Evolutionary conservation across 164 flowering plant species (phyloP).

Genomic region (Annona squamosa): DNA sequence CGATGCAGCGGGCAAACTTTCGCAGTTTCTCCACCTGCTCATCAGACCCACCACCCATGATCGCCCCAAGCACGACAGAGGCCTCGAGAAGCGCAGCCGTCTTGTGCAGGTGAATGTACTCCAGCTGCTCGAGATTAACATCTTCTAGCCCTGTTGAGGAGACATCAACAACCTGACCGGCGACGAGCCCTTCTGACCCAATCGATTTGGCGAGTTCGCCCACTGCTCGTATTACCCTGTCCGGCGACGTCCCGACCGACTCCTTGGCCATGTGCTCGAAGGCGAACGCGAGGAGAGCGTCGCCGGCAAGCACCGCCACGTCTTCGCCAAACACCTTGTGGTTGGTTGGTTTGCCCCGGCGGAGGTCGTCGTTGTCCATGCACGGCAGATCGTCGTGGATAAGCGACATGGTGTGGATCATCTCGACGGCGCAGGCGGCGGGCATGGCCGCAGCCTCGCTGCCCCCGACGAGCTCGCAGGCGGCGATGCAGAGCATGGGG

Average conservation of each 20-base stretch:
- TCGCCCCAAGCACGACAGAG: conserved; percentile 65
- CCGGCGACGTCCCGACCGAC: conserved; percentile 38
- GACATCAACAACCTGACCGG: conserved; percentile 73
- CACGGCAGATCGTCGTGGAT: conserved; percentile 82
- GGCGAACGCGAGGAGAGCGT: conserved; percentile 58
- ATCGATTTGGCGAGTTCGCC: conserved; percentile 53
- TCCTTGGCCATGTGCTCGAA: conserved; percentile 57
- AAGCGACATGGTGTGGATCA: conserved; percentile 83
- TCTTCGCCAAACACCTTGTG: conserved; percentile 71
- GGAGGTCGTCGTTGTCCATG: conserved; percentile 75
- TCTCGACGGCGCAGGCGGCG: conserved; percentile 69
- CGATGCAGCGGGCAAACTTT: conserved; percentile 49
- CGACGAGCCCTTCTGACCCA: conserved; percentile 67
- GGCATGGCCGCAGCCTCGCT: conserved; percentile 49
- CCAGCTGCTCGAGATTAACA: conserved; percentile 53
- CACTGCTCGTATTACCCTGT: conserved; percentile 35
- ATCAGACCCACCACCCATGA: conserved; percentile 58
- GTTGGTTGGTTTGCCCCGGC: conserved; percentile 72
- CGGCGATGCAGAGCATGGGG: conserved; percentile 60
- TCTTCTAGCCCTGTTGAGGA: conserved; percentile 37
- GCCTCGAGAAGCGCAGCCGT: conserved; percentile 65
- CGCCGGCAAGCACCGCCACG: conserved; percentile 70
- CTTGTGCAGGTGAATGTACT: conserved; percentile 65
- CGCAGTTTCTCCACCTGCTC: conserved; percentile 54
- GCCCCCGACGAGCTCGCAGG: conserved; percentile 76